phyloP scores from a whole-genome alignment of 768 basidiomycete species.

The Kwoniella dendrophila region DNA sequence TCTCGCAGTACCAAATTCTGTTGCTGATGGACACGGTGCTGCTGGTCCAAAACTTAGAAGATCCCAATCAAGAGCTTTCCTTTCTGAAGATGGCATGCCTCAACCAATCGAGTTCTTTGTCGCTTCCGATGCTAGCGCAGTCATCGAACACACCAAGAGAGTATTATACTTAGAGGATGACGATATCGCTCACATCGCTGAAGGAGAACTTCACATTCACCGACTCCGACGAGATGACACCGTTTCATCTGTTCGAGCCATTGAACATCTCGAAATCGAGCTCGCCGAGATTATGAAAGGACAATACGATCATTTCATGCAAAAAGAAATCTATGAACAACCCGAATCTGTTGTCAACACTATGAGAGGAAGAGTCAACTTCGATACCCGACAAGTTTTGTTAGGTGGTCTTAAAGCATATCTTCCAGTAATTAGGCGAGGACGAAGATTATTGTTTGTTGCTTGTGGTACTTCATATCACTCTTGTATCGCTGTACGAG shows the following conservation, averaged over 20 bases:
- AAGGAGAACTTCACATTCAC: slow-evolving; percentile 98
- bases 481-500: slow-evolving; percentile 91
- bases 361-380: slow-evolving; percentile 99
- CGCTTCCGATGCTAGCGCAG: slow-evolving; percentile 92
- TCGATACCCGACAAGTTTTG: slow-evolving; percentile 85
- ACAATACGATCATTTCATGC: slow-evolving; percentile 99
- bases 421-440: slow-evolving; percentile 91
- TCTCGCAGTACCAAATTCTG: slow-evolving; percentile 65
- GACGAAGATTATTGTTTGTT: slow-evolving; percentile 90
- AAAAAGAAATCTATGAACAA: slow-evolving; percentile 98
- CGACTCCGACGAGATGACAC: slow-evolving; percentile 88
- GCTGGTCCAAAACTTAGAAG: slow-evolving; percentile 71
- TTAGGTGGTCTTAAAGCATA: slow-evolving; percentile 95
- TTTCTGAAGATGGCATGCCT: slow-evolving; percentile 96
- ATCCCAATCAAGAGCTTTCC: slow-evolving; percentile 95
- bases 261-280: slow-evolving; percentile 97
- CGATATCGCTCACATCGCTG: slow-evolving; percentile 95
- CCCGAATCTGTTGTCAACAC: slow-evolving; percentile 99
- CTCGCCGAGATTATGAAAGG: slow-evolving; percentile 99
- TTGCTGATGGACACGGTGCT: slow-evolving; percentile 60
- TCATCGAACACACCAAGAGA: slow-evolving; percentile 98
- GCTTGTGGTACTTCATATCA: slow-evolving; percentile 99
- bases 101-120: slow-evolving; percentile 99
- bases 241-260: slow-evolving; percentile 75
- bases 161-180: slow-evolving; percentile 98